Conservation (phyloP, 2,329 filamentous ascomycete genomes). For the Penicillium palitans region DNA sequence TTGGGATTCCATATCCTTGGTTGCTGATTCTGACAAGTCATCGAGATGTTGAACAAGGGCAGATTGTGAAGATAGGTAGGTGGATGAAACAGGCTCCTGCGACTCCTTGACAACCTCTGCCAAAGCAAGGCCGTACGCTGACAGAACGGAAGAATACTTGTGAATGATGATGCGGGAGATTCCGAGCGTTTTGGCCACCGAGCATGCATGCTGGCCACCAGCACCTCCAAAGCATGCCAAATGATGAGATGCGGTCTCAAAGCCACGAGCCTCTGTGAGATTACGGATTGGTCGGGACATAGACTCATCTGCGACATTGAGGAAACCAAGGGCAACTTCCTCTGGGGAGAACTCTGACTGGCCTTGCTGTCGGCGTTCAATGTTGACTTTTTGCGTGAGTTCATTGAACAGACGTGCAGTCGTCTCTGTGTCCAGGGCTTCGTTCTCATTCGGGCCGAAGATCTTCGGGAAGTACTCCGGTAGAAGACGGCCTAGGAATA, state of each 20-base stretch:
- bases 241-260: constrained; percentile 86
- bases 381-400: constrained; percentile 74
- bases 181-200: constrained; percentile 80
- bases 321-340: constrained; percentile 44
- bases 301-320: constrained; percentile 46
- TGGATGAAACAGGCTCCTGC: constrained; percentile 60
- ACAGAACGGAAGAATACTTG: constrained; percentile 86
- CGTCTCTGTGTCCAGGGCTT: constrained; percentile 74
- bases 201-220: constrained; percentile 88
- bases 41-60: constrained; percentile 69
- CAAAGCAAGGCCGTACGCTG: constrained; percentile 88
- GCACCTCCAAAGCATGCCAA: constrained; percentile 90
- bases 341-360: constrained; percentile 70
- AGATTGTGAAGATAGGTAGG: constrained; percentile 48
- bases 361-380: constrained; percentile 52
- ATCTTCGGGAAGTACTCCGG: constrained; percentile 97
- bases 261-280: constrained; percentile 87
- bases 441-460: constrained; percentile 84
- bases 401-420: constrained; percentile 75
- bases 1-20: constrained; percentile 43
- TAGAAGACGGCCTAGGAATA: constrained; percentile 80
- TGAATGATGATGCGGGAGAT: constrained; percentile 86
- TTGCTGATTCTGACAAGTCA: constrained; percentile 66
- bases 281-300: constrained; percentile 74
- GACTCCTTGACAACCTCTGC: constrained; percentile 91